A percentile compares a stretch with the other conserved stretches of the same genome.
phyloP scores from a whole-genome alignment of 78 protist species.

The Fonticula alba region DNA sequence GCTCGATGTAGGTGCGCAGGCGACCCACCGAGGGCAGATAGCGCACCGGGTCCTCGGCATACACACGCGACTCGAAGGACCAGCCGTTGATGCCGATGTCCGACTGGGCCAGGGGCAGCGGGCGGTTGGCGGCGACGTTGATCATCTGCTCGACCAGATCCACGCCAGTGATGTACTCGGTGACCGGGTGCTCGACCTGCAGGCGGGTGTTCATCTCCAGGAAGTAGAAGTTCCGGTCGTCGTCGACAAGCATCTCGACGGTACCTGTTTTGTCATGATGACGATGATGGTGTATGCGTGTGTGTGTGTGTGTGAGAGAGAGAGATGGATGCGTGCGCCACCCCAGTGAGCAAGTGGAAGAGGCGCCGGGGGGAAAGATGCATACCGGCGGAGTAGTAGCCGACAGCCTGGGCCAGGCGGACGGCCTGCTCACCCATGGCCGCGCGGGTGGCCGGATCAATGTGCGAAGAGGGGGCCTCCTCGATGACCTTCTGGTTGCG shows the following conservation, averaged over 20 bases:
- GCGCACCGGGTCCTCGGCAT: slow-evolving; percentile 82
- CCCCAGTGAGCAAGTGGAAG: not conserved
- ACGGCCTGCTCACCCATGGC: slow-evolving; percentile 71
- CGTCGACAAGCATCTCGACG: slow-evolving; percentile 84
- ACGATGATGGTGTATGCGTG: slow-evolving; percentile 12
- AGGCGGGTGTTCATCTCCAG: slow-evolving; percentile 95
- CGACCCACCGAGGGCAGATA: slow-evolving; percentile 63
- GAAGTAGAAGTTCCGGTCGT: slow-evolving; percentile 56
- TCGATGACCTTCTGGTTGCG: slow-evolving; percentile 82
- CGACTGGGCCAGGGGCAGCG: slow-evolving; percentile 38
- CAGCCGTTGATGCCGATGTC: slow-evolving; percentile 64
- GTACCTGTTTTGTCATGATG: too few species aligned
- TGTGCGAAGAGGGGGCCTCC: slow-evolving; percentile 44
- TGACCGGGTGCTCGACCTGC: slow-evolving; percentile 94
- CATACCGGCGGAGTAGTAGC: slow-evolving; percentile 21
- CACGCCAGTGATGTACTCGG: slow-evolving; percentile 70
- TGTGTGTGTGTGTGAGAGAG: not conserved
- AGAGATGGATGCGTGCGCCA: not conserved
- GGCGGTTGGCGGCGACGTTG: slow-evolving; percentile 55
- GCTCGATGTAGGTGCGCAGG: slow-evolving; percentile 35
- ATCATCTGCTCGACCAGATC: slow-evolving; percentile 88
- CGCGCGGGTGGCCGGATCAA: slow-evolving; percentile 40
- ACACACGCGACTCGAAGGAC: slow-evolving; percentile 82
- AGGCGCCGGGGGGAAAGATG: not conserved
- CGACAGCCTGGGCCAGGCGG: slow-evolving; percentile 52